Percentiles rank a stretch among this genome's conserved stretches.
Conservation (phyloP, 2,329 filamentous ascomycete species). For the Neofusicoccum cordaticola region DNA sequence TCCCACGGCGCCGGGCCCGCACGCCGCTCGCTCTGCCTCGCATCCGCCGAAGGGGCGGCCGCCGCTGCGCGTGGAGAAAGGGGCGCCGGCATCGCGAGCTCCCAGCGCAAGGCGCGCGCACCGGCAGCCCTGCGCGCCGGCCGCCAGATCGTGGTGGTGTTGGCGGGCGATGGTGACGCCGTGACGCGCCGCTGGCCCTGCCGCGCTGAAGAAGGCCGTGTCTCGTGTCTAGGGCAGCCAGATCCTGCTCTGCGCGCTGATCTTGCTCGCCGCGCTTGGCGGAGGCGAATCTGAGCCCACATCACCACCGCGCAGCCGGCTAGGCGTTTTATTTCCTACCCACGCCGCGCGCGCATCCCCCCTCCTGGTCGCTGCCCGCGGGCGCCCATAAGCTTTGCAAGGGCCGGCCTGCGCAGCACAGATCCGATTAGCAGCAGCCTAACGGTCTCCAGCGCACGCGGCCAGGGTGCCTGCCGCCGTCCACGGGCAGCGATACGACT, state of each 20-base stretch:
- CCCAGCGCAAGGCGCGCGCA: not conserved
- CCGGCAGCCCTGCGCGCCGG: constrained; percentile 5
- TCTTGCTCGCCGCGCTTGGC: constrained; percentile 6
- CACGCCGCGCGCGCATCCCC: constrained; percentile 4
- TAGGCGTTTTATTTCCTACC: constrained; percentile 3
- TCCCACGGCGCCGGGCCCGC: constrained; percentile 6
- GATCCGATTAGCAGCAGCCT: constrained; percentile 15
- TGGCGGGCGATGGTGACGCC: constrained; percentile 3
- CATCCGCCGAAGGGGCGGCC: not conserved
- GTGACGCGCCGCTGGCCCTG: constrained; percentile 9
- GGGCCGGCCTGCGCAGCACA: constrained; percentile 10
- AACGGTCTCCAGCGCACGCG: constrained; percentile 9
- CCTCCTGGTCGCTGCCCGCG: constrained; percentile 12
- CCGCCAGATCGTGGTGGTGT: constrained; percentile 7
- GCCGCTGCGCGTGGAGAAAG: not conserved
- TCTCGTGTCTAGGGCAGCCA: constrained; percentile 12
- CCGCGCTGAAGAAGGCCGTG: constrained; percentile 14
- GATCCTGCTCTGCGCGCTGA: constrained; percentile 14
- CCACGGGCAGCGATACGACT: constrained; percentile 11
- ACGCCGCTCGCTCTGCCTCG: constrained; percentile 10
- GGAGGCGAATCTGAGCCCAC: constrained; percentile 11
- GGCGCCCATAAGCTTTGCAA: constrained; percentile 16
- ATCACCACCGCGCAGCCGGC: not conserved
- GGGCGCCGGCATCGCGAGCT: not conserved
- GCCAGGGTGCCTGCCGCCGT: constrained; percentile 14